Percentiles rank a stretch among this genome's conserved stretches.
Evolutionary conservation across 164 flowering plant genomes (phyloP).

Genomic region (Platanus orientalis): DNA sequence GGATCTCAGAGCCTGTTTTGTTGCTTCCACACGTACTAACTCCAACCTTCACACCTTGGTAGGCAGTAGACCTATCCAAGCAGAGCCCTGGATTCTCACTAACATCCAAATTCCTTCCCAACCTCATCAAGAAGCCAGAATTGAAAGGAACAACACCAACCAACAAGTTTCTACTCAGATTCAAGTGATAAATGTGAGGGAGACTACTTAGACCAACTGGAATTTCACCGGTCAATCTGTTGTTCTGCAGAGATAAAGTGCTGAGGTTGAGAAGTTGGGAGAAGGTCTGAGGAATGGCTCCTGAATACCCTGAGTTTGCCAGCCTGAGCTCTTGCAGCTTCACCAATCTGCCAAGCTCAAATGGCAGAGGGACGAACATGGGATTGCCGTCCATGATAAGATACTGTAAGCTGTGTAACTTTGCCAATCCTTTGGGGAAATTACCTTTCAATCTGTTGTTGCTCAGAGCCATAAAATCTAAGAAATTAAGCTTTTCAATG

Average conservation of each 20-base stretch:
- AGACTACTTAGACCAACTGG: slow-evolving; percentile 48
- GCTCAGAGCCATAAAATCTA: slow-evolving; percentile 69
- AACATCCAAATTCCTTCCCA: slow-evolving; percentile 70
- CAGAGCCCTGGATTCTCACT: slow-evolving; percentile 72
- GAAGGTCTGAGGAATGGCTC: slow-evolving; percentile 46
- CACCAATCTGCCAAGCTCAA: slow-evolving; percentile 44
- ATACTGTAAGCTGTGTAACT: slow-evolving; percentile 60
- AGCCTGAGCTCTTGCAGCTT: slow-evolving; percentile 80
- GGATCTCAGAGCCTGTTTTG: slow-evolving; percentile 26
- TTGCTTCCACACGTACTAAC: slow-evolving; percentile 43
- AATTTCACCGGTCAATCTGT: slow-evolving; percentile 59
- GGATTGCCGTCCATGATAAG: slow-evolving; percentile 84
- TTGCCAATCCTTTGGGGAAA: slow-evolving; percentile 48
- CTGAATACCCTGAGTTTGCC: slow-evolving; percentile 63
- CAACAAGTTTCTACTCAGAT: slow-evolving; percentile 69
- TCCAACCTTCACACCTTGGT: slow-evolving; percentile 36
- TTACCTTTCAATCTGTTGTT: slow-evolving; percentile 50
- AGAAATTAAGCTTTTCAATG: slow-evolving; percentile 41
- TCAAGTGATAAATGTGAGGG: slow-evolving; percentile 70
- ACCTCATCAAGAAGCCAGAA: slow-evolving; percentile 50
- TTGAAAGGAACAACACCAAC: slow-evolving; percentile 70
- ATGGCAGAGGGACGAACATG: slow-evolving; percentile 52
- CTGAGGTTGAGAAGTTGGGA: slow-evolving; percentile 53
- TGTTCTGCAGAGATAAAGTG: slow-evolving; percentile 66
- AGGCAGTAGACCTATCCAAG: slow-evolving; percentile 41